A percentile compares a stretch with the other conserved stretches of the same genome.
phyloP scores from a whole-genome alignment of 768 basidiomycete species.

The Kwoniella dejecticola region DNA sequence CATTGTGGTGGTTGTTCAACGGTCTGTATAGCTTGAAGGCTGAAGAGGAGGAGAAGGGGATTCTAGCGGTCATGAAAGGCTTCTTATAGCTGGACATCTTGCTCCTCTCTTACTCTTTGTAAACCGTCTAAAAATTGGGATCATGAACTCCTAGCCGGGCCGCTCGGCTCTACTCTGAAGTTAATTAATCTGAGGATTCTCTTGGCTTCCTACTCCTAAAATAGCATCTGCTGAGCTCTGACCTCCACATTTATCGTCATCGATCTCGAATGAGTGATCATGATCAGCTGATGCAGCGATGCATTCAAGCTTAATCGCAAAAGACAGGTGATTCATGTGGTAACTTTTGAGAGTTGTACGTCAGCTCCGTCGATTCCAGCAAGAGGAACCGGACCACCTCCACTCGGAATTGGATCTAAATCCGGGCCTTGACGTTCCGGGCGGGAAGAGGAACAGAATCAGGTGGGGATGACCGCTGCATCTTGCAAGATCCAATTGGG shows the following conservation, averaged over 20 bases:
- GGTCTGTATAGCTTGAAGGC: background rate
- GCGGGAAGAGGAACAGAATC: too few species aligned
- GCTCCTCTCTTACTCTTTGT: background rate
- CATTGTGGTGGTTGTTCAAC: background rate
- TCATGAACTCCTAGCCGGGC: background rate
- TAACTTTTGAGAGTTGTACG: background rate
- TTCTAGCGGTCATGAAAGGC: background rate
- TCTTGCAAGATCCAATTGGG: background rate
- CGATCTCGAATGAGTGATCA: background rate
- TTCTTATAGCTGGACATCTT: background rate
- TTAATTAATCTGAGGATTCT: background rate
- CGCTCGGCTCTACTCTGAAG: conserved; percentile 3
- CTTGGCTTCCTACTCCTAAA: background rate
- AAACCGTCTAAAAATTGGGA: background rate
- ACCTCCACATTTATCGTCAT: background rate
- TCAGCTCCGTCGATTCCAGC: background rate
- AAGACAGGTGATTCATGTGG: background rate
- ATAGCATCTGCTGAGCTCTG: background rate
- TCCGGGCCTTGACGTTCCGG: background rate
- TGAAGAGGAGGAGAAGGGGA: background rate
- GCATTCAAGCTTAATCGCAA: background rate
- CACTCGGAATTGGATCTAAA: background rate
- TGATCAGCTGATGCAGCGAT: background rate
- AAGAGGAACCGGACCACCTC: background rate
- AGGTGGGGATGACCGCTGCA: background rate